Evolutionary conservation across 2,329 filamentous ascomycete species (phyloP).

Genomic region (Capronia coronata): DNA sequence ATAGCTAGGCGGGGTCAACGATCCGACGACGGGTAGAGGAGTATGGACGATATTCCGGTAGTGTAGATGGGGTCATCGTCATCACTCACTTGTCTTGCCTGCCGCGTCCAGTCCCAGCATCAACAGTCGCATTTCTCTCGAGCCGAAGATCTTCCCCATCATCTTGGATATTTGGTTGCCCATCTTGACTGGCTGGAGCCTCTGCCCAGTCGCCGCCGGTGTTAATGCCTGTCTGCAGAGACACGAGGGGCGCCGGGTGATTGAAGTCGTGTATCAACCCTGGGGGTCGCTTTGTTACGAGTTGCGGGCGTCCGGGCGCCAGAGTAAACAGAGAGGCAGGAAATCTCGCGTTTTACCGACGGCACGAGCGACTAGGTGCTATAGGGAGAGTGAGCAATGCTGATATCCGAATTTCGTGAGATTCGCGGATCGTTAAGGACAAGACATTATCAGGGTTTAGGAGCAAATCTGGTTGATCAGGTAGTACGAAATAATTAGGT

Average conservation of each 20-base stretch:
- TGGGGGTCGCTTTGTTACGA: background rate
- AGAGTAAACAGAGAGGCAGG: background rate
- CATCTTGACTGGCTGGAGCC: conserved; percentile 52
- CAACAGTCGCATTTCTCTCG: conserved; percentile 96
- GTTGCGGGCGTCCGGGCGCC: background rate
- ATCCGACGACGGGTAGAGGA: no score
- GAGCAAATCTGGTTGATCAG: background rate
- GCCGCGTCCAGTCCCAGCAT: conserved; percentile 98
- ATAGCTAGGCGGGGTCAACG: conserved; percentile 52
- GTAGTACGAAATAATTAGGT: conserved; percentile 1
- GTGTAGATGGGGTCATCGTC: no score
- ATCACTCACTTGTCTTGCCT: conserved; percentile 76
- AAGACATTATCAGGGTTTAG: background rate
- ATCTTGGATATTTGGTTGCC: conserved; percentile 90
- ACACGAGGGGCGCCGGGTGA: no score
- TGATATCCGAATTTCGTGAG: background rate
- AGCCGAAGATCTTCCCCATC: conserved; percentile 98
- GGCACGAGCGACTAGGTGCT: background rate
- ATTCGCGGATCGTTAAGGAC: background rate
- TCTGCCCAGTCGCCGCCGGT: conserved; percentile 3
- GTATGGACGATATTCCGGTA: no score
- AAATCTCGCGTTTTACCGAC: background rate
- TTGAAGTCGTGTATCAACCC: background rate
- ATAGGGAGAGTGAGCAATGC: background rate
- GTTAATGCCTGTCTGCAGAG: no score